Base-by-base conservation (phyloP, 2,329 filamentous ascomycete species). In the Fusarium udum region DNA sequence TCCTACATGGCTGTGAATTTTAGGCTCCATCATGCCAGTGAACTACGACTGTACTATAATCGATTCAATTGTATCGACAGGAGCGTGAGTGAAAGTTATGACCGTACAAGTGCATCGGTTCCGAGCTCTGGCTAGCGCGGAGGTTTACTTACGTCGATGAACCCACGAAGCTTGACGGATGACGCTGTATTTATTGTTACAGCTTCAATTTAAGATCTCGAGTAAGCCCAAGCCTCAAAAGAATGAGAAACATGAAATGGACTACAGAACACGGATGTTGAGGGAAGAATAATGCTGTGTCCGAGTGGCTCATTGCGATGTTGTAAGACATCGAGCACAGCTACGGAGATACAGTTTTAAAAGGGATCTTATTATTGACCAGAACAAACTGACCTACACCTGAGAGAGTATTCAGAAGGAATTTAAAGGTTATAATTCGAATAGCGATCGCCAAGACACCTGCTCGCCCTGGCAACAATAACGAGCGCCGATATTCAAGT, bases 31-130 rank as follows among this genome's bases (percentile, higher is more conserved):
- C 1, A 18, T 32, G 11, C 13, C 22, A 18, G 28, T 24, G 46
- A 24, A 8, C 0, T 18, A 18, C 3, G 22, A 32, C 5, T 31
- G 7, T 18, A 18, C 3, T 0, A 31, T 31, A 1, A 9, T n/a
- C 16, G 10, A 31, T 49, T n/a, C 9, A n/a, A 12, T 7, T n/a
- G 0, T 13, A 4, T 16, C 26, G n/a, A 16, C 3, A 31, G 10
- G 8, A 31, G 10, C 14, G 20, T 4, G 11, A 9, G 20, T 20
- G 1, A n/a, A n/a, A n/a, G 11, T 15, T 24, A 20, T 34, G 48
- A 51, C 11, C 5, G 12, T 22, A 34, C 16, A 24, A 24, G 8
- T 34, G 24, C 24, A 20, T 34, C 22, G 4, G 31, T 24, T 24
- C 8, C n/a, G 2, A 10, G 16, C 24, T 51, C 16, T 51, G 6